These are phyloP conservation scores for Mycosphaerella sp. DNA, from an alignment of 2,329 filamentous ascomycete species.

Conservation along the genomic window DNA sequence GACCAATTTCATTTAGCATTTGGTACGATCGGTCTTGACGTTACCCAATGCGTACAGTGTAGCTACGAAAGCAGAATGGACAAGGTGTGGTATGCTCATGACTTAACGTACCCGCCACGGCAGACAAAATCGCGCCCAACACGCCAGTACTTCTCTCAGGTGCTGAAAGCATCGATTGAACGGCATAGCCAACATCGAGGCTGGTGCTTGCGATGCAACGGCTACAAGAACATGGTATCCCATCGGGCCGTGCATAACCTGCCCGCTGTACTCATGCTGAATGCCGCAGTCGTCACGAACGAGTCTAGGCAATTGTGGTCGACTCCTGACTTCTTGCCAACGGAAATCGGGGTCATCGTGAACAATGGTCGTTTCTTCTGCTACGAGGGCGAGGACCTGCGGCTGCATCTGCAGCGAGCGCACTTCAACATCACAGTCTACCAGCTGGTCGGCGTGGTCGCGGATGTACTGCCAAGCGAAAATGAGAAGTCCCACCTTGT, in stretches of 20 bases:
- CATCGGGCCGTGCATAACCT: conserved; percentile 77
- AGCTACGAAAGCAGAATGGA: conserved; percentile 76
- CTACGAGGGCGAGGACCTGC: conserved; percentile 86
- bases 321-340: conserved; percentile 81
- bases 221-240: conserved; percentile 82
- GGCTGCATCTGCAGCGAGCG: conserved; percentile 69
- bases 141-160: conserved; percentile 63
- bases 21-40: conserved; percentile 63
- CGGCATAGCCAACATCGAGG: conserved; percentile 81
- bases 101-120: conserved; percentile 34
- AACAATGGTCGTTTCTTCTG: conserved; percentile 90
- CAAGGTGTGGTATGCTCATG: conserved; percentile 63
- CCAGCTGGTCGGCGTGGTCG: conserved; percentile 81
- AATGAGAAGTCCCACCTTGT: conserved; percentile 87
- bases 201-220: conserved; percentile 86
- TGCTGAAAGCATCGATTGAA: conserved; percentile 89
- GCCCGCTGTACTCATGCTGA: conserved; percentile 81
- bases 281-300: conserved; percentile 65
- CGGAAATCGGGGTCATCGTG: conserved; percentile 88
- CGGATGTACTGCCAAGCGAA: conserved; percentile 80
- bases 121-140: conserved; percentile 30
- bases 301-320: conserved; percentile 80
- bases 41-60: conserved; percentile 80
- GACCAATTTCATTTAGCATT: conserved; percentile 65
- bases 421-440: conserved; percentile 81